Evolutionary conservation across 495 filamentous ascomycete genomes (phyloP).

Genomic region (Terfezia boudieri): DNA sequence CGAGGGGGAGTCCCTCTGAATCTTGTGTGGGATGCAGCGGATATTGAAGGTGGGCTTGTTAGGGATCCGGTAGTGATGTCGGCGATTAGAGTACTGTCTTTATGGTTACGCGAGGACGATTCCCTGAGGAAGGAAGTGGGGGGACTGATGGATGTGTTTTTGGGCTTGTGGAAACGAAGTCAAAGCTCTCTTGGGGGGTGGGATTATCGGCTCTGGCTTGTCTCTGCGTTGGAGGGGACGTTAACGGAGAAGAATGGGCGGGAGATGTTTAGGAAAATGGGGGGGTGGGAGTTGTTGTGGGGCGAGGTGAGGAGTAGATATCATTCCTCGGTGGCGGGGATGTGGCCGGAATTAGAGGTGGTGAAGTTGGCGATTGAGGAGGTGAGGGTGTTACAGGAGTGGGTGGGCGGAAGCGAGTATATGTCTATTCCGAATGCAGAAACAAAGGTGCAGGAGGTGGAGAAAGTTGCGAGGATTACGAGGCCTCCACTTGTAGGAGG

Average conservation of each 20-base stretch:
- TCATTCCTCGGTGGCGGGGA: constrained; percentile 1
- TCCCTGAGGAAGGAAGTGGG: constrained; percentile 31
- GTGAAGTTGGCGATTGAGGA: constrained; percentile 28
- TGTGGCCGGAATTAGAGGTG: constrained; percentile 11
- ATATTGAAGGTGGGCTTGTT: constrained; percentile 17
- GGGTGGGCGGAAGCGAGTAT: constrained; percentile 23
- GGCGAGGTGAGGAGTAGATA: constrained; percentile 26
- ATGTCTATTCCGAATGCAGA: constrained; percentile 5
- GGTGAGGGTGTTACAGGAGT: constrained; percentile 27
- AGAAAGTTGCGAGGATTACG: constrained; percentile 24
- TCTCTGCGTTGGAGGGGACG: constrained; percentile 32
- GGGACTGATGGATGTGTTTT: constrained; percentile 34
- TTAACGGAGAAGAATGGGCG: constrained; percentile 24
- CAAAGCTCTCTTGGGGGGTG: not conserved
- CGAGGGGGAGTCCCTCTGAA: constrained; percentile 19
- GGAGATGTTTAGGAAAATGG: constrained; percentile 23
- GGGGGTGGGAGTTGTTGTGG: constrained; percentile 29
- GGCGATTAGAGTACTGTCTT: constrained; percentile 28
- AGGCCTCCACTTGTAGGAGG: constrained; percentile 16
- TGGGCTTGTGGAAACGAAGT: constrained; percentile 29
- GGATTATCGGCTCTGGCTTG: constrained; percentile 29
- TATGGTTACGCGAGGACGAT: constrained; percentile 44
- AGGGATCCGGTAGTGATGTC: constrained; percentile 29
- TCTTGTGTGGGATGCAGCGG: constrained; percentile 31
- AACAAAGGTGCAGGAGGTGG: constrained; percentile 4